phyloP scores from a whole-genome alignment of 2,329 filamentous ascomycete genomes.

The Ascochyta viciae-villosae region DNA sequence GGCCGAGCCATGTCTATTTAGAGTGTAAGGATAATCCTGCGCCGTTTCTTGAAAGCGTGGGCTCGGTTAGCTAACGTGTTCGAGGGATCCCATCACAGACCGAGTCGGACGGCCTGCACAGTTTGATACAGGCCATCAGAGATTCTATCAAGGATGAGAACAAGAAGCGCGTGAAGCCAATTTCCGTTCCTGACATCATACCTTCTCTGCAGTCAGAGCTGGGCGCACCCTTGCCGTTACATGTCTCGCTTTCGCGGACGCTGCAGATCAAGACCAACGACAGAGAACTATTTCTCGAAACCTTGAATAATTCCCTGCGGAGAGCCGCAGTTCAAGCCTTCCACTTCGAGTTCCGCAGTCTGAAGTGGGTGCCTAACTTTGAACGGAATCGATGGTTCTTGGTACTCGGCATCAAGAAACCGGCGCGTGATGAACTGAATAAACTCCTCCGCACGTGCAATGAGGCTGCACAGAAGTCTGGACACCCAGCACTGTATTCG shows the following conservation, averaged over 20 bases:
- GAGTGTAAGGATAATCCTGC: conserved; percentile 73
- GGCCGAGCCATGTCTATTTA: conserved; percentile 91
- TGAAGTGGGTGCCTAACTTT: conserved; percentile 72
- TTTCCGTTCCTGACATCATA: conserved; percentile 57
- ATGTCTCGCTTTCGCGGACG: conserved; percentile 88
- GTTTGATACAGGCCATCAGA: conserved; percentile 39
- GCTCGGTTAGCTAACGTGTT: conserved; percentile 40
- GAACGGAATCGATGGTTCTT: conserved; percentile 81
- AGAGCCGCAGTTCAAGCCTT: conserved; percentile 61
- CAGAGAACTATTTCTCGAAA: conserved; percentile 71
- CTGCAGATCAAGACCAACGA: conserved; percentile 76
- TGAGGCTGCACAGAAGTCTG: conserved; percentile 62
- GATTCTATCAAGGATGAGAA: conserved; percentile 27
- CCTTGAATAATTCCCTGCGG: conserved; percentile 55
- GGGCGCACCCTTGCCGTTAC: conserved; percentile 78
- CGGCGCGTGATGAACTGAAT: conserved; percentile 47
- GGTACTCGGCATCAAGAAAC: conserved; percentile 67
- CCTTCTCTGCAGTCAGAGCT: conserved; percentile 80
- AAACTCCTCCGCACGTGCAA: conserved; percentile 73
- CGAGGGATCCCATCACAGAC: conserved; percentile 48
- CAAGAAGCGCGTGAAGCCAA: conserved; percentile 27
- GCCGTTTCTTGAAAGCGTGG: background rate
- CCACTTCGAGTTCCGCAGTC: conserved; percentile 51
- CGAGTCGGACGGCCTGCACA: conserved; percentile 40
- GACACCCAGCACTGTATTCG: conserved; percentile 75